Base-by-base conservation (phyloP, 2,329 filamentous ascomycete genomes). In the Colletotrichum lindemuthianum region DNA sequence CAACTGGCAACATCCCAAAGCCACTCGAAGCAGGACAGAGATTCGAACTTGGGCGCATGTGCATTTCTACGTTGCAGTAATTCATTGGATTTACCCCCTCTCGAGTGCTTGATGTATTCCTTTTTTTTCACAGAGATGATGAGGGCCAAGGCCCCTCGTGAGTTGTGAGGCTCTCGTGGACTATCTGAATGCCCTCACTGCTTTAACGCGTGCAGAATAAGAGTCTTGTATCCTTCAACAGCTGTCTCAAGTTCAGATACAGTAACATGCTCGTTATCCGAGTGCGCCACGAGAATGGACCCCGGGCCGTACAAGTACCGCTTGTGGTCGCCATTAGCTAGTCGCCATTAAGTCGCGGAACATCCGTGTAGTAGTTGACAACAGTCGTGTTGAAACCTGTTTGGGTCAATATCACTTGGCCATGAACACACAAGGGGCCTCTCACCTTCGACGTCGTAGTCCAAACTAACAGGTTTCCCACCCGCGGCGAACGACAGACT, bases 361-460 rank as follows among this genome's bases (percentile, higher is more conserved):
- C 89, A 76, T 98, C 95, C 0, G 96, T 98, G 9, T 94, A 95
- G 72, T 98, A 98, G 75, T 97, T 97, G 49, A 95, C 92, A 0
- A 91, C 89, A 49, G 91, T 88, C 0, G 86, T 89, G 15, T 96
- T 88, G 68, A 98, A 97, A 0, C 91, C 87, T 87, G 41, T 5
- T 11, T 6, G n/a, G 13, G 11, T 36, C 1, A 63, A 53, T 4
- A 8, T 24, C 33, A 15, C n/a, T 6, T 2, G 10, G 2, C 43
- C 15, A 24, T 2, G 4, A 3, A 13, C 5, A 3, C 13, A 16
- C 8, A 2, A 4, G 24, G 8, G 12, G 10, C 7, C 12, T 69
- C 78, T 70, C 71, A 87, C 88, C 94, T n/a, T 92, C 85, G 6
- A 97, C 89, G 72, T 96, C 91, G 65, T 89, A 90, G 71, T 95